Evolutionary conservation across 805 yeast species (phyloP).

Genomic region (Starmerella floricola): DNA sequence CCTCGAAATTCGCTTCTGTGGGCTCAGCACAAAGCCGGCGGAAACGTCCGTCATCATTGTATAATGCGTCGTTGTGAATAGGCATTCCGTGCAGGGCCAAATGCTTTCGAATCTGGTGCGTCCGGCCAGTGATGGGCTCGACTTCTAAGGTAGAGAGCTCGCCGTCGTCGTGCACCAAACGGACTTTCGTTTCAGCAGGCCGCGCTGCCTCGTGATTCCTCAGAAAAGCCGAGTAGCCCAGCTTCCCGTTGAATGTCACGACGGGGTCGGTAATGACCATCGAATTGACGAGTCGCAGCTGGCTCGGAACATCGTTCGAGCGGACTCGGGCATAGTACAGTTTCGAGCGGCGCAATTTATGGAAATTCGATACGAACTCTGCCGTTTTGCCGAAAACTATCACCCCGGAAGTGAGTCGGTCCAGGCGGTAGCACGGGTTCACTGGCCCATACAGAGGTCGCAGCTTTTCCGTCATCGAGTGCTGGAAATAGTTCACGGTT

Average conservation of each 20-base stretch:
- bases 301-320: conserved; percentile 1
- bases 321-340: conserved; percentile 16
- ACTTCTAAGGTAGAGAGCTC: conserved; percentile 48
- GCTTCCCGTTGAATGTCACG: conserved; percentile 21
- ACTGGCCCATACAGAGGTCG: conserved; percentile 12
- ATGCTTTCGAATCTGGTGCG: conserved; percentile 92
- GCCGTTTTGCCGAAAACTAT: conserved; percentile 18
- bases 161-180: conserved; percentile 1
- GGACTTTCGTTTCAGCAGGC: conserved; percentile 16
- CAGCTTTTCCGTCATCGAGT: conserved; percentile 29
- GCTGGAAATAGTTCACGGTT: conserved; percentile 66
- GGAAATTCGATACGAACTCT: conserved; percentile 10
- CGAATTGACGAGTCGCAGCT: neutral
- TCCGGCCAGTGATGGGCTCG: conserved; percentile 77
- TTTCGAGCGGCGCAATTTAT: conserved; percentile 5
- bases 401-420: conserved; percentile 25
- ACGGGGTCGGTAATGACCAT: conserved; percentile 13
- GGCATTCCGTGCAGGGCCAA: conserved; percentile 74
- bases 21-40: conserved; percentile 12
- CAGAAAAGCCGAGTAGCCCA: conserved; percentile 18
- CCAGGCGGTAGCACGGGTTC: conserved; percentile 24
- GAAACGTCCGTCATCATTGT: conserved; percentile 33
- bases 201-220: conserved; percentile 5
- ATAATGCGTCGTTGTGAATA: conserved; percentile 80
- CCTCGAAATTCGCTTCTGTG: conserved; percentile 11